phyloP scores from a whole-genome alignment of 345 rosid species.

The Camelina laxa region DNA sequence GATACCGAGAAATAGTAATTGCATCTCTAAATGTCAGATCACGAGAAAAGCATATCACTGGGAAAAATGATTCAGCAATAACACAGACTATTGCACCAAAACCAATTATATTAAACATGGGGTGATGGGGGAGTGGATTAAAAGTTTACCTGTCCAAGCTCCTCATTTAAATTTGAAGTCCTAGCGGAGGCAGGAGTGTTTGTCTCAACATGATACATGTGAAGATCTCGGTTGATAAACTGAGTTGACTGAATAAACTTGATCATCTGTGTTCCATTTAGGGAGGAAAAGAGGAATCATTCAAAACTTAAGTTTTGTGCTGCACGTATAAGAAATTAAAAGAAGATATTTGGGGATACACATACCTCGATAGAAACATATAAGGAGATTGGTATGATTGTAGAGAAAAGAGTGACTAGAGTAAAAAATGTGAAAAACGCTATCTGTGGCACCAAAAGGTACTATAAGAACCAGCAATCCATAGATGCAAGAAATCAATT shows the following conservation, averaged over 20 bases:
- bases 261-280: conserved; percentile 69
- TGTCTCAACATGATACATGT: conserved; percentile 82
- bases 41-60: not conserved
- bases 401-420: conserved; percentile 85
- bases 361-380: conserved; percentile 96
- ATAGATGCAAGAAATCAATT: conserved; percentile 24
- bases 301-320: not conserved
- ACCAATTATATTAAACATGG: no score
- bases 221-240: conserved; percentile 83
- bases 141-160: conserved; percentile 90
- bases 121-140: no score
- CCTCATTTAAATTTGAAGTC: conserved; percentile 97
- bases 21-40: conserved; percentile 1
- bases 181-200: conserved; percentile 89
- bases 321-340: not conserved
- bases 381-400: conserved; percentile 91
- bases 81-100: not conserved
- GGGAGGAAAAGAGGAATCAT: conserved; percentile 19
- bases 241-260: conserved; percentile 93
- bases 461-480: conserved; percentile 20
- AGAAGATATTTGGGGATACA: not conserved
- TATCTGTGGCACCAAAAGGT: conserved; percentile 60
- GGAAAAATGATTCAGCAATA: not conserved
- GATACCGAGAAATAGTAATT: conserved; percentile 7
- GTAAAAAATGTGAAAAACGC: conserved; percentile 75